These are phyloP conservation scores for Petunia secreta DNA, from an alignment of 257 asterid genomes.

Conservation along the genomic window DNA sequence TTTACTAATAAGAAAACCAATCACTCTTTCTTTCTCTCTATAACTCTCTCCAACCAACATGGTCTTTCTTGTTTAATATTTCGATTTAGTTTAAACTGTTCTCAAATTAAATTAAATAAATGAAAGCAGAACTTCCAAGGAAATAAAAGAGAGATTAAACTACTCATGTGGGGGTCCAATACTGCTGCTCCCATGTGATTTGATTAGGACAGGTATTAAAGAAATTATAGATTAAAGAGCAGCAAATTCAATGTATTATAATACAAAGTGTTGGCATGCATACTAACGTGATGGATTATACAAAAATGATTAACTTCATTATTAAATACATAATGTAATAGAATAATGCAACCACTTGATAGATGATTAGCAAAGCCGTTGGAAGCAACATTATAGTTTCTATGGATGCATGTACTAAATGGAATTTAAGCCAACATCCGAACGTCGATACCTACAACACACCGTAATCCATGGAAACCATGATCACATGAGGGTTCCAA, in stretches of 20 bases:
- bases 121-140: conserved; percentile 37
- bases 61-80: conserved; percentile 27
- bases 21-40: not conserved
- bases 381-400: conserved; percentile 31
- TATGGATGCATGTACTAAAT: conserved; percentile 52
- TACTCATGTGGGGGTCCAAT: conserved; percentile 65
- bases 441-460: conserved; percentile 37
- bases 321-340: conserved; percentile 33
- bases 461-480: conserved; percentile 35
- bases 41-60: conserved; percentile 29
- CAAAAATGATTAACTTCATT: conserved; percentile 32
- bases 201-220: conserved; percentile 69
- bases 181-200: conserved; percentile 77
- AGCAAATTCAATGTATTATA: conserved; percentile 64
- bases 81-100: conserved; percentile 25
- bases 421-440: conserved; percentile 60
- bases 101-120: conserved; percentile 35
- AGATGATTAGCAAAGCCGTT: conserved; percentile 7
- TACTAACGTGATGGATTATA: conserved; percentile 52
- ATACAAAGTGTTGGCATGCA: conserved; percentile 60
- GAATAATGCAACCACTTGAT: conserved; percentile 23
- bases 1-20: conserved; percentile 23
- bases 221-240: conserved; percentile 44
- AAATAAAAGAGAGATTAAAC: conserved; percentile 41
- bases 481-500: conserved; percentile 33